Conservation (phyloP, 2,329 filamentous ascomycete species). For the Ophioceras dolichostomum region DNA sequence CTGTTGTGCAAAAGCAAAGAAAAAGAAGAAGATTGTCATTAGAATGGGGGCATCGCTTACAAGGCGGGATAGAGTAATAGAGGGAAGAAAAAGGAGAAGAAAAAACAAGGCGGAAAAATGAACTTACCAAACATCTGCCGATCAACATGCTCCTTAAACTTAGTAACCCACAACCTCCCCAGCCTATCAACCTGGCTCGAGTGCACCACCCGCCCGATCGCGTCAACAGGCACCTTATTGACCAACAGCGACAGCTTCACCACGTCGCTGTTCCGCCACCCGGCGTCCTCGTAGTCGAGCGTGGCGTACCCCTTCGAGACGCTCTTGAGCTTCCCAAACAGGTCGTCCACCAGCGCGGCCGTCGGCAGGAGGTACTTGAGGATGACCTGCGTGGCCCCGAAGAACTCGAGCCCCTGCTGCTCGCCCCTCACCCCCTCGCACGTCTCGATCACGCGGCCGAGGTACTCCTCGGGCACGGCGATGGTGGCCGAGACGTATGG, state of each 20-base stretch:
- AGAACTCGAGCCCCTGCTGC: constrained; percentile 82
- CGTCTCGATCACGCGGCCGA: constrained; percentile 88
- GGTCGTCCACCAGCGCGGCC: constrained; percentile 84
- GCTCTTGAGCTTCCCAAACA: constrained; percentile 94
- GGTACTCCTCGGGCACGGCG: constrained; percentile 85
- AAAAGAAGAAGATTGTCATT: neutral
- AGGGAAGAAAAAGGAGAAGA: no score
- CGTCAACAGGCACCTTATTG: constrained; percentile 87
- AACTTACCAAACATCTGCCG: constrained; percentile 60
- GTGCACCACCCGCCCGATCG: constrained; percentile 84
- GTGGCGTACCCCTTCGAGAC: constrained; percentile 91
- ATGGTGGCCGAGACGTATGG: constrained; percentile 72
- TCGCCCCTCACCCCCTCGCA: constrained; percentile 83
- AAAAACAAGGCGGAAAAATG: neutral
- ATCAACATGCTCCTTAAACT: constrained; percentile 95
- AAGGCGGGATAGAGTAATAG: neutral
- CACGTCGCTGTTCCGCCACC: constrained; percentile 68
- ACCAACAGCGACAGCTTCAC: constrained; percentile 87
- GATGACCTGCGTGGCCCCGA: constrained; percentile 85
- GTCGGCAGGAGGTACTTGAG: constrained; percentile 84
- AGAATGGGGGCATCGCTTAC: neutral
- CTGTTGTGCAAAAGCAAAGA: constrained; percentile 18
- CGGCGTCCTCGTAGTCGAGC: constrained; percentile 92
- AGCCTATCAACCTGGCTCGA: constrained; percentile 67
- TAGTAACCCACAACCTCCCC: constrained; percentile 78